These are phyloP conservation scores for Dryas drummondii DNA, from an alignment of 306 rosid species.

Conservation along the genomic window DNA sequence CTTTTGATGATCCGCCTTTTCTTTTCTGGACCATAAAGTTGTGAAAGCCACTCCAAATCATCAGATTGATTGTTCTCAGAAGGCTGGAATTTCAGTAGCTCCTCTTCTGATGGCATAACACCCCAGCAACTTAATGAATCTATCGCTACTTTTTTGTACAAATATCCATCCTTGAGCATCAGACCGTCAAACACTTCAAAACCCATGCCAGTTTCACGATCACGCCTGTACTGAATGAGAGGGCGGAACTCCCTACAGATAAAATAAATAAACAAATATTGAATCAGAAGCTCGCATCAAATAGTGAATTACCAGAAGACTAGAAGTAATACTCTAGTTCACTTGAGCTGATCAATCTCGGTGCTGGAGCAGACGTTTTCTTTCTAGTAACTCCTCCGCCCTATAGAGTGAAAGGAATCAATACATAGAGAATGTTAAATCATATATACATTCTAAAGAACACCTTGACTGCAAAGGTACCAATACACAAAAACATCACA, in stretches of 20 bases:
- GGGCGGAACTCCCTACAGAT: conserved; percentile 82
- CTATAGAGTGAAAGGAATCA: conserved; percentile 38
- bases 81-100: conserved; percentile 64
- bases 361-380: conserved; percentile 59
- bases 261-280: conserved; percentile 16
- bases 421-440: conserved; percentile 12
- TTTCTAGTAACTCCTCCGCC: conserved; percentile 77
- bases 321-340: conserved; percentile 78
- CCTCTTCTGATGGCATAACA: conserved; percentile 80
- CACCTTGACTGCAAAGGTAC: background rate
- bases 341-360: conserved; percentile 80
- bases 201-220: conserved; percentile 65
- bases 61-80: conserved; percentile 62
- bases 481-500: background rate
- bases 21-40: conserved; percentile 74
- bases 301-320: conserved; percentile 5
- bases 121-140: conserved; percentile 91
- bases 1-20: conserved; percentile 41
- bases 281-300: conserved; percentile 10
- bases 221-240: conserved; percentile 65
- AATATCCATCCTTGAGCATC: conserved; percentile 85
- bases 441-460: background rate
- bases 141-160: conserved; percentile 68
- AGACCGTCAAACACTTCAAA: conserved; percentile 74
- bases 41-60: conserved; percentile 84